These are phyloP conservation scores for Yamadazyma taylorii DNA, from an alignment of 1,139 yeast species.

Conservation along the genomic window DNA sequence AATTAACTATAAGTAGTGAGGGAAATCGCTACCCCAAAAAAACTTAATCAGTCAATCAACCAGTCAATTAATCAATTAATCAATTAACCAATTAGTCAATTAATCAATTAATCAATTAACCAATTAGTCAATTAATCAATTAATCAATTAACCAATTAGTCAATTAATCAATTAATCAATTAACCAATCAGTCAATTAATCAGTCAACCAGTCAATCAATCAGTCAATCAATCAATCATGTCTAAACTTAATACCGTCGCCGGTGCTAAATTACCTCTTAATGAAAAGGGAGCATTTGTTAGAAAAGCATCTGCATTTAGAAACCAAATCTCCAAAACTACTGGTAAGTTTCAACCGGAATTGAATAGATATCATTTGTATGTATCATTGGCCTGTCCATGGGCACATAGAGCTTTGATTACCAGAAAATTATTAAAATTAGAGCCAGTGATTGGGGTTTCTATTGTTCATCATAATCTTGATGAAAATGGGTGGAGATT, in stretches of 20 bases:
- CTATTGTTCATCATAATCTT: slow-evolving; percentile 89
- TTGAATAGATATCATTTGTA: slow-evolving; percentile 82
- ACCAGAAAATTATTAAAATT: slow-evolving; percentile 80
- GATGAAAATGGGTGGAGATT: slow-evolving; percentile 89
- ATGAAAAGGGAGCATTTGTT: slow-evolving; percentile 53
- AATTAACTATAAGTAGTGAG: too few relatives aligned
- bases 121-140: too few relatives aligned
- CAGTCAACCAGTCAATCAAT: too few relatives aligned
- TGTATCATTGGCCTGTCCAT: slow-evolving; percentile 89
- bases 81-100: too few relatives aligned
- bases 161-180: too few relatives aligned
- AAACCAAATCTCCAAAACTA: slow-evolving; percentile 56
- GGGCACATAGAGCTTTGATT: slow-evolving; percentile 90
- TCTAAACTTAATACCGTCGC: slow-evolving; percentile 9
- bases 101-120: too few relatives aligned
- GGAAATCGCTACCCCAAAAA: too few relatives aligned
- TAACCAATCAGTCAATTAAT: too few relatives aligned
- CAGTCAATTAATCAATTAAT: too few relatives aligned
- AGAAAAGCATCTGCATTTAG: slow-evolving; percentile 52
- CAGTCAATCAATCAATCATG: slow-evolving; percentile 6
- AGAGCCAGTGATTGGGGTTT: slow-evolving; percentile 56
- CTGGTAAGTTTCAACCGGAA: slow-evolving; percentile 70
- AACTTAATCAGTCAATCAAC: too few relatives aligned
- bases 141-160: too few relatives aligned
- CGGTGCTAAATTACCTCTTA: slow-evolving; percentile 12